Evolutionary conservation across 495 filamentous ascomycete genomes (phyloP).

Genomic region (Penicillium mononematosum): DNA sequence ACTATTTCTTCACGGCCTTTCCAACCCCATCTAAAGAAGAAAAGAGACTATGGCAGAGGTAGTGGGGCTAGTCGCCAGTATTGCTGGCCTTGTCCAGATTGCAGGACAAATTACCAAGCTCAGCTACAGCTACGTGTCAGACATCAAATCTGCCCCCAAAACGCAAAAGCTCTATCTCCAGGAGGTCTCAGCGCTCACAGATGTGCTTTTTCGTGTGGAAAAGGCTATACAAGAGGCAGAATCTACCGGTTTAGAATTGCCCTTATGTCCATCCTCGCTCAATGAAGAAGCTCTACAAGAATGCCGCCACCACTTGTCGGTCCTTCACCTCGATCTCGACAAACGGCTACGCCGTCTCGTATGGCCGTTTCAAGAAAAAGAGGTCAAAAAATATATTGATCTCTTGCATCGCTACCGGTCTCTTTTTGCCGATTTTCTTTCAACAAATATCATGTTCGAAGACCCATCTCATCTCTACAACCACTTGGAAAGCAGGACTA

Average conservation of each 20-base stretch:
- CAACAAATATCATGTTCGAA: not conserved
- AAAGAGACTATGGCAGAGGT: not conserved
- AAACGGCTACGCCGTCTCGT: not conserved
- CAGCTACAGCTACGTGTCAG: not conserved
- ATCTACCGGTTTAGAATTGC: not conserved
- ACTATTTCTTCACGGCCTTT: not conserved
- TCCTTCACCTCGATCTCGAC: not conserved
- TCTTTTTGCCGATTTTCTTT: not conserved
- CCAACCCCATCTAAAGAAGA: not conserved
- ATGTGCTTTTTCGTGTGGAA: not conserved
- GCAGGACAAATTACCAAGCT: not conserved
- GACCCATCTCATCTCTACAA: not conserved
- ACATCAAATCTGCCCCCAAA: not conserved
- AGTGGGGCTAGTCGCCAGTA: not conserved
- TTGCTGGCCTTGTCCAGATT: not conserved
- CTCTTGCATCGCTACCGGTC: not conserved
- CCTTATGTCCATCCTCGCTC: not conserved
- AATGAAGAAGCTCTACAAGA: not conserved
- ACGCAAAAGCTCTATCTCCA: not conserved
- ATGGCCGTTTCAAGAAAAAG: not conserved
- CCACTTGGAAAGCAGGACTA: not conserved
- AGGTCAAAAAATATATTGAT: not conserved
- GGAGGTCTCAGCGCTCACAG: not conserved
- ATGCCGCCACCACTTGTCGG: not conserved
- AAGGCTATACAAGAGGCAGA: not conserved